Percentiles rank a stretch among this genome's conserved stretches.
Evolutionary conservation across 768 basidiomycete species (phyloP).

Genomic region (Ramaria sp.): DNA sequence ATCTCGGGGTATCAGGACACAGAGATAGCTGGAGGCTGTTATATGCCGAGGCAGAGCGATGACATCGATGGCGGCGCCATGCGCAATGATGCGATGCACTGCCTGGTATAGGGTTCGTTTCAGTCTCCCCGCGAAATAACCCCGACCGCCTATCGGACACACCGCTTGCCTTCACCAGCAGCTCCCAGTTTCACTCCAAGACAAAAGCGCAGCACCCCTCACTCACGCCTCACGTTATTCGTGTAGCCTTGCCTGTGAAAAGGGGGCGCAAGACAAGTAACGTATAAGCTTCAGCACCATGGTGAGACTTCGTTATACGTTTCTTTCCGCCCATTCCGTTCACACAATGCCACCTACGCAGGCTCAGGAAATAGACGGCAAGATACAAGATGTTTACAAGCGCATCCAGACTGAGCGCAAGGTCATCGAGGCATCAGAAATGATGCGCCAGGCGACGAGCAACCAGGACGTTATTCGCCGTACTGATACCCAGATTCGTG

Average conservation of each 20-base stretch:
- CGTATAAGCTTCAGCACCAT: neutral
- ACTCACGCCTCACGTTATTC: neutral
- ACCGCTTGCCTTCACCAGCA: neutral
- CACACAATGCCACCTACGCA: conserved; percentile 4
- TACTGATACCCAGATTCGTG: conserved; percentile 78
- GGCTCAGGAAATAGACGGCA: conserved; percentile 56
- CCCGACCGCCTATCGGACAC: neutral
- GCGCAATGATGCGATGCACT: conserved; percentile 6
- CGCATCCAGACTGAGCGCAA: conserved; percentile 90
- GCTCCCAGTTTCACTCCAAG: neutral
- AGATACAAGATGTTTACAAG: conserved; percentile 83
- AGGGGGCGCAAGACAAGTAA: neutral
- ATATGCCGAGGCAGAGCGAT: neutral
- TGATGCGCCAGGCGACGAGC: conserved; percentile 67
- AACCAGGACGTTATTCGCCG: conserved; percentile 79
- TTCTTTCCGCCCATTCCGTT: neutral
- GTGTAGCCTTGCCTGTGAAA: neutral
- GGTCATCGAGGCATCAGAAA: conserved; percentile 76
- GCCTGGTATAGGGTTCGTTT: conserved; percentile 1
- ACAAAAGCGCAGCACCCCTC: neutral
- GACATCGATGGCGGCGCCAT: neutral
- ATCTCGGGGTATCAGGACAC: too few species aligned
- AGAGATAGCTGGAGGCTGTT: too few species aligned
- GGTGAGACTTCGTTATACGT: neutral
- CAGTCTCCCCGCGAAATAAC: conserved; percentile 9